These are phyloP conservation scores for Cladophialophora psammophila DNA, from an alignment of 2,329 filamentous ascomycete genomes.

Conservation along the genomic window DNA sequence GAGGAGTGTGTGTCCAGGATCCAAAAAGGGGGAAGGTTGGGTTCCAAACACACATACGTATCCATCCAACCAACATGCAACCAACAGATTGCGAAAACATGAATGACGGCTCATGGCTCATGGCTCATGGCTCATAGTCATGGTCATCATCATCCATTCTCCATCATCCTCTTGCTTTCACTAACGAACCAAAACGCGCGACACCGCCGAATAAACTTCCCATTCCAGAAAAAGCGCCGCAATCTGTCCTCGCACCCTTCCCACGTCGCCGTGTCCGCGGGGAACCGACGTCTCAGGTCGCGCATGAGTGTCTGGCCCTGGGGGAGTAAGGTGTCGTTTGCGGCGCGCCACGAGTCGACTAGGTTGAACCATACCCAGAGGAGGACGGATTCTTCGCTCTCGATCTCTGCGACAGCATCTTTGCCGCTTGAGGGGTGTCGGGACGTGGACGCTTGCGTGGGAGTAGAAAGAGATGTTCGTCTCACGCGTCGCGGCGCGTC, in stretches of 20 bases:
- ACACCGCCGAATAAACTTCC: background rate
- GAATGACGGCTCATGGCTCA: no score
- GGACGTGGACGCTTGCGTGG: background rate
- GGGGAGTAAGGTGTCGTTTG: slow-evolving; percentile 2
- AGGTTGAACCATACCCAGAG: slow-evolving; percentile 11
- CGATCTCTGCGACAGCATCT: background rate
- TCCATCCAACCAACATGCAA: no score
- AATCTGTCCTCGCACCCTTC: background rate
- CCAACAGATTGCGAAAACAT: no score
- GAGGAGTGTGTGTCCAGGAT: no score
- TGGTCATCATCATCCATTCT: background rate
- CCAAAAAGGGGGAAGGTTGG: no score
- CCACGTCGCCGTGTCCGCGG: background rate
- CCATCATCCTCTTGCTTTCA: background rate
- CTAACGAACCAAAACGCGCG: slow-evolving; percentile 4
- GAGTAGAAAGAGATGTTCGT: background rate
- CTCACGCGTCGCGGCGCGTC: background rate
- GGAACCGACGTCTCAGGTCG: background rate
- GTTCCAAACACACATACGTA: no score
- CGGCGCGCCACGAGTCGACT: slow-evolving; percentile 5
- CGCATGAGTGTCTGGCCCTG: background rate
- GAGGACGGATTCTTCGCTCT: slow-evolving; percentile 1
- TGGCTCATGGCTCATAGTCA: no score
- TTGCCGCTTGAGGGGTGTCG: no score
- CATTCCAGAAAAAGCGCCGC: background rate